Conservation (phyloP, 192 early-diverging fungal genomes). For the Rhizophagus clarus region DNA sequence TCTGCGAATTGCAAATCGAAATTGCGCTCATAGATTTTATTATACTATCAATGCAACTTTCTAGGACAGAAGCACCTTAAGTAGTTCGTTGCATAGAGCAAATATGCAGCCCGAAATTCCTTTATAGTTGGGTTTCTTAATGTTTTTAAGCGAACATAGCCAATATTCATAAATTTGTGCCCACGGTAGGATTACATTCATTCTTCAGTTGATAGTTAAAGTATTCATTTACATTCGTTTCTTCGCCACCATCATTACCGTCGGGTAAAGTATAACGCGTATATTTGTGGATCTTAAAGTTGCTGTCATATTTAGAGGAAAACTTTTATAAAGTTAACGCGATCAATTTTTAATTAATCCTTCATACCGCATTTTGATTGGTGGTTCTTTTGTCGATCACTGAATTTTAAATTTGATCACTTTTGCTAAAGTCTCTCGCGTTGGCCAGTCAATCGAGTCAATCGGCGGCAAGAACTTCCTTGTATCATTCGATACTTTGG, state of each 20-base stretch:
- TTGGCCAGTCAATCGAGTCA: too few relatives aligned
- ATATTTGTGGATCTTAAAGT: background rate
- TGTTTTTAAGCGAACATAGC: background rate
- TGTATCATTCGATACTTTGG: too few relatives aligned
- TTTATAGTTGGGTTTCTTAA: background rate
- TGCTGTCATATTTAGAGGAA: background rate
- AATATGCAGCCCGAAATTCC: background rate
- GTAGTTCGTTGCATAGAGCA: background rate
- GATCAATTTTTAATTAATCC: background rate
- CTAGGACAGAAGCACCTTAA: background rate
- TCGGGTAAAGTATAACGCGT: background rate
- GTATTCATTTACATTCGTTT: background rate
- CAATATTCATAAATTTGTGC: background rate
- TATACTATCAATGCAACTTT: background rate
- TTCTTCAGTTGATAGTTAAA: constrained; percentile 2
- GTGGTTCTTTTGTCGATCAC: too few relatives aligned
- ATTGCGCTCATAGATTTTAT: background rate
- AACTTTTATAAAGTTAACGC: background rate
- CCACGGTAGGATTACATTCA: background rate
- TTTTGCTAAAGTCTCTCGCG: too few relatives aligned
- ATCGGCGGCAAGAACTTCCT: too few relatives aligned
- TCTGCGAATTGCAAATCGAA: background rate
- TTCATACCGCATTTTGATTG: too few relatives aligned
- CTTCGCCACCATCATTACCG: background rate
- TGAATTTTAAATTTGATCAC: too few relatives aligned